These are phyloP conservation scores for Lophiotrema nucula DNA, from an alignment of 495 filamentous ascomycete species.

Conservation along the genomic window DNA sequence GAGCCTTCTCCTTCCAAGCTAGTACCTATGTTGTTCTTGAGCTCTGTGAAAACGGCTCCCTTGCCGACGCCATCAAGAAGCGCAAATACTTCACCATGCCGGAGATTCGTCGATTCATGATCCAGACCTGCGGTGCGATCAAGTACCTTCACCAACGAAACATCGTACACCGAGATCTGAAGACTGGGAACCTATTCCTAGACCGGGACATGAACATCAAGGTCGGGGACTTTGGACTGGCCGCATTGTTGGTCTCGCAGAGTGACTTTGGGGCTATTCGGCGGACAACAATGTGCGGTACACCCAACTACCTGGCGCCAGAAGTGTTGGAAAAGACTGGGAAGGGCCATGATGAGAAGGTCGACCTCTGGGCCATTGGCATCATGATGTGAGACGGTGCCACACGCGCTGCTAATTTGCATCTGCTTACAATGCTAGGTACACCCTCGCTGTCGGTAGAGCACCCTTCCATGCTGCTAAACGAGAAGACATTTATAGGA, in stretches of 20 bases:
- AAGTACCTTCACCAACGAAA: slow-evolving; percentile 95
- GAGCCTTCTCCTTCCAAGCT: slow-evolving; percentile 84
- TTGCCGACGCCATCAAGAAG: slow-evolving; percentile 96
- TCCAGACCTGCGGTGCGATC: slow-evolving; percentile 92
- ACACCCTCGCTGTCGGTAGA: slow-evolving; percentile 45
- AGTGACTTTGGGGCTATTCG: slow-evolving; percentile 69
- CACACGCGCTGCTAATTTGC: not conserved
- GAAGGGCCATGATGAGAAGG: slow-evolving; percentile 85
- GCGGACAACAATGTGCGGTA: slow-evolving; percentile 88
- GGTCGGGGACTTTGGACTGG: slow-evolving; percentile 94
- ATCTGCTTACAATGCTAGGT: slow-evolving; percentile 27
- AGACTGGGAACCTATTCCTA: slow-evolving; percentile 97
- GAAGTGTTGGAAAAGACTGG: slow-evolving; percentile 87
- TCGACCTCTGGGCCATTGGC: slow-evolving; percentile 96
- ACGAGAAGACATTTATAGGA: slow-evolving; percentile 47
- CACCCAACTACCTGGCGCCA: slow-evolving; percentile 97
- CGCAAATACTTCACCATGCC: slow-evolving; percentile 82
- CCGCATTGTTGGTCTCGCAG: slow-evolving; percentile 84
- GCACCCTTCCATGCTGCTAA: slow-evolving; percentile 46
- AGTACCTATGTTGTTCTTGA: slow-evolving; percentile 95
- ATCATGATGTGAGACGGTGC: slow-evolving; percentile 91
- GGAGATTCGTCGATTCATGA: slow-evolving; percentile 84
- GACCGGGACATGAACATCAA: slow-evolving; percentile 97
- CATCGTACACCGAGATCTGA: slow-evolving; percentile 94
- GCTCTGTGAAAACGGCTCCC: slow-evolving; percentile 90